Conservation (phyloP, 1,284 basidiomycete species). For the Ustilago vetiveriae region DNA sequence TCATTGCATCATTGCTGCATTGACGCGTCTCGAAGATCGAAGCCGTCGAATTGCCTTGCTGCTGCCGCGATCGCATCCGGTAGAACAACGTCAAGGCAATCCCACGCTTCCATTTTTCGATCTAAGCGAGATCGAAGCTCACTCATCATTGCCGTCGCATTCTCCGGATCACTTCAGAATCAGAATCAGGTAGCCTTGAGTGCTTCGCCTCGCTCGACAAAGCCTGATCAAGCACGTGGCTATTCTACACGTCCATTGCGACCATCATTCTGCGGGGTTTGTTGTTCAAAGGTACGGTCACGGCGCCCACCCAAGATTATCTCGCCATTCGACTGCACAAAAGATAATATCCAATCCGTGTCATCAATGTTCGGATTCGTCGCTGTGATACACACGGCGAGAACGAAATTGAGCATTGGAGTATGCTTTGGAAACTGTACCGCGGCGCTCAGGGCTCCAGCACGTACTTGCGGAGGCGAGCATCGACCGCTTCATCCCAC, state of each 20-base stretch:
- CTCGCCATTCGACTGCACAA: no score
- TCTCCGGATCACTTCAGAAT: background rate
- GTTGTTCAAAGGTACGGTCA: no score
- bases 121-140: conserved; percentile 1
- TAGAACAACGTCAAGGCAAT: background rate
- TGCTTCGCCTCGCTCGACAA: no score
- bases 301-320: no score
- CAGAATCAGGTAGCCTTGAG: background rate
- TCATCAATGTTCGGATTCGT: no score
- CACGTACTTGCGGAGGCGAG: conserved; percentile 16
- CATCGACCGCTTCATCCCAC: conserved; percentile 81
- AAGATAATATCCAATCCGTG: no score
- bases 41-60: no score
- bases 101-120: background rate
- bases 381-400: no score
- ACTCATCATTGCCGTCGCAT: background rate
- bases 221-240: conserved; percentile 2
- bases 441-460: conserved; percentile 37
- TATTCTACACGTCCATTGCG: background rate
- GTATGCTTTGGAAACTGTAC: no score
- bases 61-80: background rate
- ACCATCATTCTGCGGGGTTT: conserved; percentile 7
- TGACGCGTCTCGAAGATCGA: background rate
- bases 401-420: no score
- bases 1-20: conserved; percentile 10